Conservation (phyloP, 495 filamentous ascomycete genomes). For the Penicillium chermesinum region DNA sequence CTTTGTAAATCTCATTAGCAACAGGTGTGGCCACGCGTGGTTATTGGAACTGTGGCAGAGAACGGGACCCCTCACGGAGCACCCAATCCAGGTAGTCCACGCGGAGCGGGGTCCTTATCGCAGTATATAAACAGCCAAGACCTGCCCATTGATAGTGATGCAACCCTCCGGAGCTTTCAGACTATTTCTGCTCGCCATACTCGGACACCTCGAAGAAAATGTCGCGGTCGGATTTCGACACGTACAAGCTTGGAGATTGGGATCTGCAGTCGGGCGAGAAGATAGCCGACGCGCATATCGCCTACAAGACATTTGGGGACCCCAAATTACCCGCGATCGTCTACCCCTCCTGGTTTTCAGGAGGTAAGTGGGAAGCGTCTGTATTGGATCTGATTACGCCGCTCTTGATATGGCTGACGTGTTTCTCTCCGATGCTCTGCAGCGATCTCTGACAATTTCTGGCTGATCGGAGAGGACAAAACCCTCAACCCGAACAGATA, state of each 20-base stretch:
- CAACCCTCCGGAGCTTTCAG: not conserved
- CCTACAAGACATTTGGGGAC: conserved; percentile 67
- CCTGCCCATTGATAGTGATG: not conserved
- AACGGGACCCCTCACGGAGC: not conserved
- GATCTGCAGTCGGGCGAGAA: conserved; percentile 54
- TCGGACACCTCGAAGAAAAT: conserved; percentile 13
- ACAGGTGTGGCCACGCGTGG: no score
- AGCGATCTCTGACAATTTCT: conserved; percentile 59
- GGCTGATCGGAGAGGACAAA: conserved; percentile 60
- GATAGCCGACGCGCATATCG: conserved; percentile 54
- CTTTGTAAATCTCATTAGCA: no score
- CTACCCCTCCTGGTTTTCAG: conserved; percentile 69
- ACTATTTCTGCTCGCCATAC: not conserved
- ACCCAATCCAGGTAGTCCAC: not conserved
- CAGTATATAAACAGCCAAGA: not conserved
- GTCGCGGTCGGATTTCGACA: conserved; percentile 40
- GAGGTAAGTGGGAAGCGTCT: conserved; percentile 33
- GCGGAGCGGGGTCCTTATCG: conserved; percentile 21
- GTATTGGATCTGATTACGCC: not conserved
- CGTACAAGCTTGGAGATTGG: conserved; percentile 57
- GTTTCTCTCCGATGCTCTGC: not conserved
- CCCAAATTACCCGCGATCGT: conserved; percentile 58
- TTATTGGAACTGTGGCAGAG: not conserved
- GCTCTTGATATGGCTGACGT: not conserved
- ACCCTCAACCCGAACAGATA: conserved; percentile 56